Percentiles rank a stretch among this genome's conserved stretches.
Conservation (phyloP, 441 rosid genomes). For the Populus hybrid region DNA sequence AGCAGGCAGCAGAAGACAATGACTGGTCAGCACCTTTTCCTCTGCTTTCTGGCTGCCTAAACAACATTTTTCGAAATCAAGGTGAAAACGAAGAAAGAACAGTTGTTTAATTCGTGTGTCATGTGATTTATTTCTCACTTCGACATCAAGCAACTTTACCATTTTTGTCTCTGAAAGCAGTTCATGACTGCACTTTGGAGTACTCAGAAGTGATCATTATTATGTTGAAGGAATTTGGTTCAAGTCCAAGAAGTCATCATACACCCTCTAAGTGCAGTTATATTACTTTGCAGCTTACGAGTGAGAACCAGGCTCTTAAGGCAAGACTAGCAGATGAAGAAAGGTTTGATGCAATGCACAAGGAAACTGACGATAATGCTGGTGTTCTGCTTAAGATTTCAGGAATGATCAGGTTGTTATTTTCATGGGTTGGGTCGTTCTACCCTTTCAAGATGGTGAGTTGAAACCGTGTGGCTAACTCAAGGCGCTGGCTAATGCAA, state of each 20-base stretch:
- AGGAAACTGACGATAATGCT: constrained; percentile 11
- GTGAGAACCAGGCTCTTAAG: constrained; percentile 44
- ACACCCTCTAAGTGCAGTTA: neutral
- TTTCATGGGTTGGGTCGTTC: constrained; percentile 25
- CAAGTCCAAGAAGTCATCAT: neutral
- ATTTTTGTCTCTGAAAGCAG: neutral
- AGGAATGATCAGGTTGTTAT: constrained; percentile 27
- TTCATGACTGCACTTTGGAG: neutral
- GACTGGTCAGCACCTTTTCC: neutral
- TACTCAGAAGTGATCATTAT: neutral
- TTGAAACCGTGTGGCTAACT: neutral
- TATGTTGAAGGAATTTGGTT: neutral
- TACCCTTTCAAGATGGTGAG: constrained; percentile 11
- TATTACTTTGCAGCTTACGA: constrained; percentile 39
- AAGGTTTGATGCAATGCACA: constrained; percentile 15
- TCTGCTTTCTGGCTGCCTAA: neutral
- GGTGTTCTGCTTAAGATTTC: constrained; percentile 28
- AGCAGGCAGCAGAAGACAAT: constrained; percentile 30
- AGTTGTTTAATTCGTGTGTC: neutral
- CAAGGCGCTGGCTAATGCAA: neutral
- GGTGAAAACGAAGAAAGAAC: neutral
- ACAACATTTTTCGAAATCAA: no score
- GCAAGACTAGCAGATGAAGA: constrained; percentile 33
- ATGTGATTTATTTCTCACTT: neutral
- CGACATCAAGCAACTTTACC: neutral